Percentiles rank a stretch among this genome's conserved stretches.
Evolutionary conservation across 768 basidiomycete genomes (phyloP).

Genomic region (Leccinum longicurvipes): DNA sequence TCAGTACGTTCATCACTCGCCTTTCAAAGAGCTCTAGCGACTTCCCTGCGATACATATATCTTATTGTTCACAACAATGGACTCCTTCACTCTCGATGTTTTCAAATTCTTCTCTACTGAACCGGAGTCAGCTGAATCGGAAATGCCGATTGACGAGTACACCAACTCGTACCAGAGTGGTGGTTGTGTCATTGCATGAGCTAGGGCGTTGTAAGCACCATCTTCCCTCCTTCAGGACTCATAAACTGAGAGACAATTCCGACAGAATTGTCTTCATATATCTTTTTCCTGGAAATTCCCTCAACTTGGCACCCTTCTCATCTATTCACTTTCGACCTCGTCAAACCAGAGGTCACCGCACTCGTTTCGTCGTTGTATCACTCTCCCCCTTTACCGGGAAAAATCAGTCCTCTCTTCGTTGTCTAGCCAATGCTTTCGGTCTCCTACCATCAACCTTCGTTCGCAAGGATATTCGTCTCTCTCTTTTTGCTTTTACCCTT

Average conservation of each 20-base stretch:
- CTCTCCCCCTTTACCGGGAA: background rate
- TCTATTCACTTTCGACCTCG: background rate
- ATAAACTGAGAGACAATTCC: background rate
- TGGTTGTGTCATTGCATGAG: slow-evolving; percentile 21
- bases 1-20: slow-evolving; percentile 3
- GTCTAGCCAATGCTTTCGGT: slow-evolving; percentile 9
- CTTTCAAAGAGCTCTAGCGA: slow-evolving; percentile 2
- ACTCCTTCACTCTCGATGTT: slow-evolving; percentile 5
- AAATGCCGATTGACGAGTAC: slow-evolving; percentile 14
- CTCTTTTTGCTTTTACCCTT: background rate
- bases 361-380: background rate
- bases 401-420: background rate
- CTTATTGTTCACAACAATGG: slow-evolving; percentile 15
- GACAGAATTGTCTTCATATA: background rate
- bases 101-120: background rate
- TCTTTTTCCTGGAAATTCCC: background rate
- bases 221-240: background rate
- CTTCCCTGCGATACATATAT: slow-evolving; percentile 6
- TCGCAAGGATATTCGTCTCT: slow-evolving; percentile 1
- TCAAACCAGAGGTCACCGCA: background rate
- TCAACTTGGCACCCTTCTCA: background rate
- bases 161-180: background rate
- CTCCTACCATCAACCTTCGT: slow-evolving; percentile 15
- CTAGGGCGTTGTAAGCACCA: slow-evolving; percentile 10
- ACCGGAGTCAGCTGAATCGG: background rate